Evolutionary conservation across 2,329 filamentous ascomycete genomes (phyloP), one percentile per base, ranked within the genome.

Genomic region (Calcarisporium arbuscula): DNA sequence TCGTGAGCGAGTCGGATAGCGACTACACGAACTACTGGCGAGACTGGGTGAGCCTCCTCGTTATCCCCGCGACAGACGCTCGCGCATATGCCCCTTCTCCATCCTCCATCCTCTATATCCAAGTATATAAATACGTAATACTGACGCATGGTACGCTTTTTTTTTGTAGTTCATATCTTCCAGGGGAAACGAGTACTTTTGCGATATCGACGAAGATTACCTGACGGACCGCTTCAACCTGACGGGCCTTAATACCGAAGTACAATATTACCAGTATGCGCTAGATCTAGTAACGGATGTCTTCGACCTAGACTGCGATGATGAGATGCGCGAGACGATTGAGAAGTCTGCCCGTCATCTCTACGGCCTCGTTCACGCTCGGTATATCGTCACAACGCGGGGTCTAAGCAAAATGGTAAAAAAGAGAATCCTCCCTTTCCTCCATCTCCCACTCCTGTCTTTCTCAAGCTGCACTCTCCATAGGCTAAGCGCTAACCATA

Each of bases 1-100:
- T 92, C 64, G 89, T 87, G 48, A 95, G 88, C 57, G 92, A 98
- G 64, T 94, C 89, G 10, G 92, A 98, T 59, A 95, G 89, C 64
- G 92, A 98, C 67, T 98, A 96, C 61, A 95, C 92, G 31, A 96
- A 88, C 65, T 98, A 96, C 63, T 98, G 92, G 92, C 75, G 90
- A 61, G 92, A 98, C 67, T 98, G 92, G 92, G 92, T 96, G 71
- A 68, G 86, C 80, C 21, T 17, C 8, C 9, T 8, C 15, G n/a
- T 21, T 19, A 20, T 30, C 18, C 12, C 4, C 10, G 8, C 19
- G 11, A 14, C 28, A 11, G 12, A 17, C 8, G 12, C 14, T 28
- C 12, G 16, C 18, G 9, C 14, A 19, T 30, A 10, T 19, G 19
- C 14, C 17, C 10, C 14, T 19, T n/a, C 20, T 19, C 15, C 10